Evolutionary conservation across 2,329 filamentous ascomycete species (phyloP).

Genomic region (Cladosporium sp.): DNA sequence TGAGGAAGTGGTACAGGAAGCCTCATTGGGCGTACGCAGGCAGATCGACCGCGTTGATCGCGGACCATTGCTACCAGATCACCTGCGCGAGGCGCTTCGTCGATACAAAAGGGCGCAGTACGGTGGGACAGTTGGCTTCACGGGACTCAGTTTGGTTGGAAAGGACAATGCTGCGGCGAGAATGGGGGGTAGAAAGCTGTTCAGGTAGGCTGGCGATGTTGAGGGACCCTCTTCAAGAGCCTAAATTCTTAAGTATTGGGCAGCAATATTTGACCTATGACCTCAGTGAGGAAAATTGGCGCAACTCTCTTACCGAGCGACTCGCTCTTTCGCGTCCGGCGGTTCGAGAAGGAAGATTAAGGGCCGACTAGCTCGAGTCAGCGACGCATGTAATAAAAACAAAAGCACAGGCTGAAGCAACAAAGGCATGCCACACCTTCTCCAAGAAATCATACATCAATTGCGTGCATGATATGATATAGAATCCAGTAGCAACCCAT

Average conservation of each 20-base stretch:
- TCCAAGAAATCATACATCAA: too few relatives aligned
- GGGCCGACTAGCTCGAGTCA: too few relatives aligned
- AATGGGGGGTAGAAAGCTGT: conserved; percentile 44
- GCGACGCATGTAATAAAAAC: too few relatives aligned
- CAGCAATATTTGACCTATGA: too few relatives aligned
- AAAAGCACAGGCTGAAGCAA: too few relatives aligned
- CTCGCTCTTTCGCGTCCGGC: too few relatives aligned
- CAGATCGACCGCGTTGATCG: conserved; percentile 36
- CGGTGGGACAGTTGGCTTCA: conserved; percentile 55
- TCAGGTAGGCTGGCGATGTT: conserved; percentile 30
- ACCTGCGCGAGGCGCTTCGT: conserved; percentile 68
- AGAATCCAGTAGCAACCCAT: too few relatives aligned
- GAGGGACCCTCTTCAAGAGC: neutral
- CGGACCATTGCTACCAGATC: conserved; percentile 66
- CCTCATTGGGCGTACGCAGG: conserved; percentile 8
- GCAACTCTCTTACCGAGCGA: neutral
- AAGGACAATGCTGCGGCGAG: conserved; percentile 41
- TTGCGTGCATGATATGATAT: neutral
- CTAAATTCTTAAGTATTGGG: neutral
- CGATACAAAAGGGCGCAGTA: conserved; percentile 62
- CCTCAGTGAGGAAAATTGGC: neutral
- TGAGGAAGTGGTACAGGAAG: neutral
- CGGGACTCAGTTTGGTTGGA: conserved; percentile 47
- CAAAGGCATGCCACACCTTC: too few relatives aligned
- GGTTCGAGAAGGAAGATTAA: too few relatives aligned